Evolutionary conservation across 345 rosid species (phyloP).

Genomic region (Eucalyptus camaldulensis): DNA sequence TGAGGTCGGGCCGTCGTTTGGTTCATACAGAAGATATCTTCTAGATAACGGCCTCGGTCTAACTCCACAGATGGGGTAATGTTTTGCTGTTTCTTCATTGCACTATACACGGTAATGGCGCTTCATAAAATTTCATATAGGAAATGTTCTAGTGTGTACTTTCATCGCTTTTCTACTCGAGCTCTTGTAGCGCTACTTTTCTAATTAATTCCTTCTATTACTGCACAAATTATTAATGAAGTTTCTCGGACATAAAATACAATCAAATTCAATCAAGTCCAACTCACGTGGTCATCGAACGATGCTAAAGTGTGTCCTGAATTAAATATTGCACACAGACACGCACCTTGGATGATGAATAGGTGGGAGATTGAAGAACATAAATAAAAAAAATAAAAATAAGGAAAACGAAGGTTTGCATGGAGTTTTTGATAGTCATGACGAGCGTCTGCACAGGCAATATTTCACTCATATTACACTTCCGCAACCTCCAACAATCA

Average conservation of each 20-base stretch:
- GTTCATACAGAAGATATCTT: constrained; percentile 16
- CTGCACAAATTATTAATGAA: neutral
- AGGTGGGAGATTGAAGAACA: neutral
- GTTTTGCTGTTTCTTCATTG: neutral
- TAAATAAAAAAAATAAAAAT: neutral
- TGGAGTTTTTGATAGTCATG: neutral
- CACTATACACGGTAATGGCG: neutral
- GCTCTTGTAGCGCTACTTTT: neutral
- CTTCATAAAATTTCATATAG: neutral
- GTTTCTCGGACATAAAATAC: neutral
- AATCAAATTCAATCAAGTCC: neutral
- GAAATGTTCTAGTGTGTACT: neutral
- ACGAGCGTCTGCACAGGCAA: neutral
- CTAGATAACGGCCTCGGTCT: constrained; percentile 37
- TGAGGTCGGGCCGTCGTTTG: neutral
- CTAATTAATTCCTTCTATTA: neutral
- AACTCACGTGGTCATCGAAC: neutral
- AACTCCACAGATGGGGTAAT: constrained; percentile 55
- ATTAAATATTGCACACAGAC: neutral
- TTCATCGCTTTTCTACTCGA: neutral
- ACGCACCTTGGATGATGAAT: neutral
- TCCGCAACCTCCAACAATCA: neutral
- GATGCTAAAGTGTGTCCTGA: neutral
- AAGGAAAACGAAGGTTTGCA: neutral
- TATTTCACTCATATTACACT: neutral